Evolutionary conservation across 2,329 filamentous ascomycete species (phyloP).

Genomic region (Aspergillus quadrilineatus): DNA sequence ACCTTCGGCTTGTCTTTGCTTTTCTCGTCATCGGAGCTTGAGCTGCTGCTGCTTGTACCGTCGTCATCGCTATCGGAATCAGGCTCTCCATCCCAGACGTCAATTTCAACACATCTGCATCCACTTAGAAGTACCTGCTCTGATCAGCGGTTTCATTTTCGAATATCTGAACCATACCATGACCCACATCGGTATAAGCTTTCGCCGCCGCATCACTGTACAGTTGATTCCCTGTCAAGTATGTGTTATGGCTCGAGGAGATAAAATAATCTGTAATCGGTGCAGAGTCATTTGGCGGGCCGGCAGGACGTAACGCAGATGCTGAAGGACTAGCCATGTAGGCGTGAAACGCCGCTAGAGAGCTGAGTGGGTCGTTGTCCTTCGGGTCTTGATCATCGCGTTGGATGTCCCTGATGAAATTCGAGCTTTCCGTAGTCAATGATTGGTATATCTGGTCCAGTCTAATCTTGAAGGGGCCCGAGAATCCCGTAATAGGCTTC

Average conservation of each 20-base stretch:
- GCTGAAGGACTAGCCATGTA: constrained; percentile 50
- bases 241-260: constrained; percentile 93
- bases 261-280: constrained; percentile 90
- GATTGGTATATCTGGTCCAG: constrained; percentile 38
- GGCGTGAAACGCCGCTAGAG: constrained; percentile 46
- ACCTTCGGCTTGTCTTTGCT: constrained; percentile 23
- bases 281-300: constrained; percentile 59
- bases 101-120: constrained; percentile 90
- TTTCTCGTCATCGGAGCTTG: constrained; percentile 24
- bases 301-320: constrained; percentile 41
- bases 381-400: constrained; percentile 13
- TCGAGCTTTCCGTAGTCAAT: constrained; percentile 22
- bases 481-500: constrained; percentile 25
- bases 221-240: constrained; percentile 82
- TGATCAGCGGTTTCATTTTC: background rate
- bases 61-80: constrained; percentile 35
- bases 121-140: constrained; percentile 67
- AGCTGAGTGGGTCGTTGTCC: constrained; percentile 23
- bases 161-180: background rate
- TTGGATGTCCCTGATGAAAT: constrained; percentile 28
- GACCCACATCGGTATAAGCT: constrained; percentile 70
- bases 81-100: constrained; percentile 80
- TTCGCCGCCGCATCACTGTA: constrained; percentile 74
- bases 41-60: constrained; percentile 36
- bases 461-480: constrained; percentile 33